Evolutionary conservation across 1,284 basidiomycete genomes (phyloP).

Genomic region (Inonotus hispidus): DNA sequence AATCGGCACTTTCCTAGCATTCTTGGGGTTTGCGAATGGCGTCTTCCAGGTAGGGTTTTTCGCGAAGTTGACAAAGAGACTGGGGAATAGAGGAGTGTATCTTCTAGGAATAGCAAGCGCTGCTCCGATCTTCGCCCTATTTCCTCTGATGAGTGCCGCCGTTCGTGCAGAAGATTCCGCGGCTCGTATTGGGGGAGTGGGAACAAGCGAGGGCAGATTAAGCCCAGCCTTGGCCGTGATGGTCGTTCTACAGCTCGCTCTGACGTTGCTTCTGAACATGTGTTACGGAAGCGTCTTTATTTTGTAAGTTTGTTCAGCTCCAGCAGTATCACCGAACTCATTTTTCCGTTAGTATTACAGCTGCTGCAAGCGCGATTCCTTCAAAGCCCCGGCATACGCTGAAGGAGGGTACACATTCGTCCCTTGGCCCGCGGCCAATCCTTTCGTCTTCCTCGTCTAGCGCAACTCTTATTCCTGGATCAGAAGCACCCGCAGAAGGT

Average conservation of each 20-base stretch:
- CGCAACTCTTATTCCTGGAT: conserved; percentile 5
- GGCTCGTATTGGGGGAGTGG: background rate
- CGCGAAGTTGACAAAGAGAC: conserved; percentile 11
- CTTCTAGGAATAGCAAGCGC: conserved; percentile 12
- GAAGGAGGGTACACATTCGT: background rate
- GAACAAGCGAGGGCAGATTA: background rate
- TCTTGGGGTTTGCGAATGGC: conserved; percentile 21
- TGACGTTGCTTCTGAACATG: conserved; percentile 14
- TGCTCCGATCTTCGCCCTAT: conserved; percentile 14
- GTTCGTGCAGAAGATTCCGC: conserved; percentile 2
- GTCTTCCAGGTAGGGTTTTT: conserved; percentile 20
- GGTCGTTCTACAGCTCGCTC: conserved; percentile 6
- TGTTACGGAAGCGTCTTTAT: conserved; percentile 28
- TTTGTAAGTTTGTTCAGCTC: conserved; percentile 12
- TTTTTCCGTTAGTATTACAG: conserved; percentile 25
- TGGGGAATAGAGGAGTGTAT: conserved; percentile 9
- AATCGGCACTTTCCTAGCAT: conserved; percentile 37
- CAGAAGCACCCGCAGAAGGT: conserved; percentile 19
- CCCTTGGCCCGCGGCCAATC: background rate
- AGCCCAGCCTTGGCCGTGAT: background rate
- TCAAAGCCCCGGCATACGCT: background rate
- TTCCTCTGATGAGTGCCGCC: conserved; percentile 16
- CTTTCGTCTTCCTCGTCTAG: conserved; percentile 9
- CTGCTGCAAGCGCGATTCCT: conserved; percentile 23
- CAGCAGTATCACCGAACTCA: background rate